phyloP scores from a whole-genome alignment of 176 grass and related monocot species.

The Oryza meyeriana region DNA sequence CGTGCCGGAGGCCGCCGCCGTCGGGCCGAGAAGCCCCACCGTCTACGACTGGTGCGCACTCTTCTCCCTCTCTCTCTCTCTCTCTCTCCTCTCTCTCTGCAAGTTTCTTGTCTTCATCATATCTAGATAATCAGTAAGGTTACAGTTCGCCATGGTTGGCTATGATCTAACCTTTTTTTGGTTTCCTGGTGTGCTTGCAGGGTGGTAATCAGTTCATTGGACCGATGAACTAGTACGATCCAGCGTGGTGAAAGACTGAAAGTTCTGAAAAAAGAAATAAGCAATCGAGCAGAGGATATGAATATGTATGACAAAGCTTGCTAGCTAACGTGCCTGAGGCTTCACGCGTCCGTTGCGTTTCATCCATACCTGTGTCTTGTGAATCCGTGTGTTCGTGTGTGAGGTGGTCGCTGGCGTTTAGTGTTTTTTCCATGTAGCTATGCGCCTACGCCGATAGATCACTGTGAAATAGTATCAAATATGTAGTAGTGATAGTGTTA shows the following conservation, averaged over 20 bases:
- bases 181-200: conserved; percentile 37
- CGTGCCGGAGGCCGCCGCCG: not conserved
- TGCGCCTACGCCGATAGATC: not conserved
- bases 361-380: not conserved
- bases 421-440: not conserved
- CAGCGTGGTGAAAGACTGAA: no score
- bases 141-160: not conserved
- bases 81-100: not conserved
- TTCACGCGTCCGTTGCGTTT: not conserved
- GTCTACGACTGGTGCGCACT: conserved; percentile 90
- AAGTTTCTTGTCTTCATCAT: not conserved
- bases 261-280: conserved; percentile 8
- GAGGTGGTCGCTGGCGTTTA: not conserved
- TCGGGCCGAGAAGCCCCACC: conserved; percentile 73
- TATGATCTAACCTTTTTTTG: not conserved
- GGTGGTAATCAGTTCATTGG: conserved; percentile 83
- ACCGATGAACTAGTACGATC: conserved; percentile 32
- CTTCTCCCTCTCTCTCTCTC: not conserved
- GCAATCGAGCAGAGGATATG: not conserved
- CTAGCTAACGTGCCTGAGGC: not conserved
- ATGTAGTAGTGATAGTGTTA: not conserved
- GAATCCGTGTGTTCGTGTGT: not conserved
- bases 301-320: not conserved
- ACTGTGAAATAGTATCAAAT: not conserved
- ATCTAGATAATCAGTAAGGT: not conserved